Conservation (phyloP, 31 red algal genomes). For the Porphyra umbilicalis region DNA sequence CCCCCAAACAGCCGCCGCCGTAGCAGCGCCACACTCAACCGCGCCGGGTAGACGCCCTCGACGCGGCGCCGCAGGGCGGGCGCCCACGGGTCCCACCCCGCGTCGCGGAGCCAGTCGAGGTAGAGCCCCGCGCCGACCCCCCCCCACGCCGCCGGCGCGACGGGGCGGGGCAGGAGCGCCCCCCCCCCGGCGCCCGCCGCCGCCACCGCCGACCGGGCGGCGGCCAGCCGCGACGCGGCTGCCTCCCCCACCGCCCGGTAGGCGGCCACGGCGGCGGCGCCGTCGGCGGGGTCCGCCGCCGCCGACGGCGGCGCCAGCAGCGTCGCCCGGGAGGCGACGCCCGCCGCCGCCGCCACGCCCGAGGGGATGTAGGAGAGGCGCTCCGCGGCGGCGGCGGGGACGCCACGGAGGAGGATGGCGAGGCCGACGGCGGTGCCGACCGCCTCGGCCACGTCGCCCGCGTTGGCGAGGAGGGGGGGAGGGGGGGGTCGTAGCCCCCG, state of each 20-base stretch:
- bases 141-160: background rate
- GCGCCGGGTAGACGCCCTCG: background rate
- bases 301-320: background rate
- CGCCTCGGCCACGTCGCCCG: background rate
- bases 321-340: slow-evolving; percentile 6
- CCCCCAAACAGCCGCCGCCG: background rate
- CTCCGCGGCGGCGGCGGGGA: slow-evolving; percentile 25
- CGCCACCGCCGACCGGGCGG: background rate
- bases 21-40: background rate
- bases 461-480: background rate
- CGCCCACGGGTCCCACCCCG: background rate
- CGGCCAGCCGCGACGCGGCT: background rate
- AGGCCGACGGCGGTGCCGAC: slow-evolving; percentile 37
- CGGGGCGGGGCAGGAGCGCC: background rate
- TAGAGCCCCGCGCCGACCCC: background rate
- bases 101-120: background rate
- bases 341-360: slow-evolving; percentile 12
- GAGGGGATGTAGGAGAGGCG: slow-evolving; percentile 55
- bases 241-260: background rate
- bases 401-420: slow-evolving; percentile 47
- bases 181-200: background rate
- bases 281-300: background rate
- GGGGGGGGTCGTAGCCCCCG: too few relatives aligned
- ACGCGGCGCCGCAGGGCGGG: background rate
- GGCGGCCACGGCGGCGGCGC: background rate